Evolutionary conservation across 2,329 filamentous ascomycete species (phyloP).

Genomic region (Sarocladium oryzae): DNA sequence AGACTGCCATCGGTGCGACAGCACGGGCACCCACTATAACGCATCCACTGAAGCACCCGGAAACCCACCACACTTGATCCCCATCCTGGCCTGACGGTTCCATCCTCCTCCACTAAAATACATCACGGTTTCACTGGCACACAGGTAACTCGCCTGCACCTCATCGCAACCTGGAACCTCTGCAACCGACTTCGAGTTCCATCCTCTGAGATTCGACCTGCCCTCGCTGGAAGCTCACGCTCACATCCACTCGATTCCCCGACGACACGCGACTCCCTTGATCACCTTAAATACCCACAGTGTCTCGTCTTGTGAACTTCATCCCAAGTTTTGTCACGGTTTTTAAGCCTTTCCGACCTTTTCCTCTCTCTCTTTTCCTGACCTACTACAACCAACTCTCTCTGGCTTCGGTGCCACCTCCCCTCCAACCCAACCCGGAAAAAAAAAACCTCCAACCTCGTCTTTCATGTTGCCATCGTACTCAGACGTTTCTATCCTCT

Average conservation of each 20-base stretch:
- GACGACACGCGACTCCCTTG: conserved; percentile 5
- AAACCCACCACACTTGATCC: not conserved
- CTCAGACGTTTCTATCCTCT: conserved; percentile 26
- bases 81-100: not conserved
- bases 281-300: not conserved
- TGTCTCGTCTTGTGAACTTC: conserved; percentile 5
- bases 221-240: not conserved
- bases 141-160: not conserved
- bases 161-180: conserved; percentile 3
- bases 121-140: not conserved
- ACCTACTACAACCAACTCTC: not conserved
- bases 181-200: conserved; percentile 4
- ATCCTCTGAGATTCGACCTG: conserved; percentile 3
- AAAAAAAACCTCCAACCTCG: conserved; percentile 14
- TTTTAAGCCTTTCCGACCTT: conserved; percentile 13
- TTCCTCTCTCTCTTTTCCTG: conserved; percentile 11
- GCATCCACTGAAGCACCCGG: not conserved
- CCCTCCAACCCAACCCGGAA: conserved; percentile 15
- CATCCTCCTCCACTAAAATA: conserved; percentile 1
- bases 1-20: not conserved
- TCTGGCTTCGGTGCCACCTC: conserved; percentile 9
- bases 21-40: conserved; percentile 2
- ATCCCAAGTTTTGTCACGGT: conserved; percentile 13
- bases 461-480: conserved; percentile 43
- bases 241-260: not conserved